Base-by-base conservation (phyloP, 2,329 filamentous ascomycete genomes). In the Trichoderma sp. region DNA sequence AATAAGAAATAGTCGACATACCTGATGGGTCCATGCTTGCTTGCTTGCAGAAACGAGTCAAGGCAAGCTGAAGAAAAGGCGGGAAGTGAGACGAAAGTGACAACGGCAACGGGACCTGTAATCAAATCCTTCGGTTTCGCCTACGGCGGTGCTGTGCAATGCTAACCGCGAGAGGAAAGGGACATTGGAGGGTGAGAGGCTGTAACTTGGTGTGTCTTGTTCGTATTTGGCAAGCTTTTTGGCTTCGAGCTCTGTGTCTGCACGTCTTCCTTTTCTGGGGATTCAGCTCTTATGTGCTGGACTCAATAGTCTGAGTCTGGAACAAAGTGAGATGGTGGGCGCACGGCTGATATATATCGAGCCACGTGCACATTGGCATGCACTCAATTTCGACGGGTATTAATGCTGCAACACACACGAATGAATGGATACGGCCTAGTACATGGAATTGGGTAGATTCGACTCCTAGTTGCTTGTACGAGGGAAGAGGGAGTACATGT, bases 41-140 rank as follows among this genome's bases (percentile, higher is more conserved):
- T 50, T 50, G n/a, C n/a, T 43, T 43, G 39, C 39, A n/a, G 39
- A 43, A 43, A 43, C 39, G 39, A 53, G 47, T 23, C 47, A 20
- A 53, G 43, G 11, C 47, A 53, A 69, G 57, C 47, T 43, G 59
- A 23, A 15, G 15, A 43, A 50, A 39, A 34, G 12, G 30, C 23
- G 13, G 58, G 55, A n/a, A 28, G 36, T 32, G 17, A 47, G 34
- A 43, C 34, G 50, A 57, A 30, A 66, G 20, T 17, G 47, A 57
- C 43, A n/a, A 17, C 7, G 12, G 50, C 17, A 58, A 43, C 15
- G 55, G 34, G 13, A 57, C 9, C 17, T 12, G 50, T 43, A 30
- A n/a, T 34, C 53, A n/a, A 43, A 68, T 47, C 65, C 53, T 58
- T 47, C 65, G 65, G 64, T 47, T 43, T 68, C 53, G 36, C 23